Evolutionary conservation across 1,284 basidiomycete genomes (phyloP).

Genomic region (Uromyces viciae-fabae): DNA sequence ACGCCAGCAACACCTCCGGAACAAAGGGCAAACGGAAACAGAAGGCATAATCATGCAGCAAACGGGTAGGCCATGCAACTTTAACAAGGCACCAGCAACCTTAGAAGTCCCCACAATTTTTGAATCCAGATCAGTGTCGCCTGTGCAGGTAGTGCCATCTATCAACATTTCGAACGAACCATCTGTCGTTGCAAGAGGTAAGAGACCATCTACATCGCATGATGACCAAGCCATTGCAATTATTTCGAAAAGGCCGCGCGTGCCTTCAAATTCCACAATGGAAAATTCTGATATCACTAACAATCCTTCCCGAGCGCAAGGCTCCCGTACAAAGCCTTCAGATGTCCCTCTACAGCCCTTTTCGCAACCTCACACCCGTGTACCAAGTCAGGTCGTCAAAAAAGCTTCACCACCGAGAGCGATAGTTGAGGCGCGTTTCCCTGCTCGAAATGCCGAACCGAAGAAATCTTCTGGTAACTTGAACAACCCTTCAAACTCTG

Average conservation of each 20-base stretch:
- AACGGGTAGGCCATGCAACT: too few species aligned
- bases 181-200: background rate
- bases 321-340: background rate
- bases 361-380: too few species aligned
- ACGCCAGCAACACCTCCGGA: background rate
- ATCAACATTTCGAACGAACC: background rate
- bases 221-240: background rate
- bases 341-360: too few species aligned
- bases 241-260: background rate
- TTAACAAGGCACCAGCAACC: background rate
- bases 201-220: background rate
- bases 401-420: too few species aligned
- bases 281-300: background rate
- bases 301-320: background rate
- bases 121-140: background rate
- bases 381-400: too few species aligned
- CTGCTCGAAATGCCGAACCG: too few species aligned
- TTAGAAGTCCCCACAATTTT: too few species aligned
- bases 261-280: background rate
- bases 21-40: background rate
- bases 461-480: too few species aligned
- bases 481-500: too few species aligned
- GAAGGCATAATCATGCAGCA: too few species aligned
- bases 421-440: too few species aligned
- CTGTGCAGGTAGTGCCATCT: background rate